Percentiles rank a stretch among this genome's conserved stretches.
Evolutionary conservation across 139 green algal genomes (phyloP).

Genomic region (Tetraselmis striata): DNA sequence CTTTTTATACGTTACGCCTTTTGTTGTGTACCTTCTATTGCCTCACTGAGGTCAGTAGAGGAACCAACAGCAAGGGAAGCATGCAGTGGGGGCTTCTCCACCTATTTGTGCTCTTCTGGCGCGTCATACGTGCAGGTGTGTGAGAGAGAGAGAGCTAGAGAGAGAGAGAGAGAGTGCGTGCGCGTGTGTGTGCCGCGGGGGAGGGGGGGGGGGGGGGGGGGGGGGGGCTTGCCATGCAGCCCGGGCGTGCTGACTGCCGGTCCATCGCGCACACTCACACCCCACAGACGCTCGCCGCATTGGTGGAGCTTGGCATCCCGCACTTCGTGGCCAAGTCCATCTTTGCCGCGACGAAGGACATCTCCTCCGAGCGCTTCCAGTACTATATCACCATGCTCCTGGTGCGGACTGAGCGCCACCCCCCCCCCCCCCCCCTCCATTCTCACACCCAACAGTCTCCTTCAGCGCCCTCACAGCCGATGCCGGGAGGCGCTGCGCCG

Average conservation of each 20-base stretch:
- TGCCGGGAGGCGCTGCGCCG: too few species aligned
- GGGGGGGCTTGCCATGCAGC: too few species aligned
- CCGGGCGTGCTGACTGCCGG: too few species aligned
- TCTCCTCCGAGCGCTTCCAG: slow-evolving; percentile 23
- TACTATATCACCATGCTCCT: slow-evolving; percentile 34
- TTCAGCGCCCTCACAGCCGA: too few species aligned
- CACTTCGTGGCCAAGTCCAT: slow-evolving; percentile 64
- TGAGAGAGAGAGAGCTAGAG: background rate
- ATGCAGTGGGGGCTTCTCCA: too few species aligned
- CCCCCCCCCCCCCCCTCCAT: background rate
- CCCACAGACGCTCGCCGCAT: background rate
- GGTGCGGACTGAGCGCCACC: slow-evolving; percentile 7
- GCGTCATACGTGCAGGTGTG: background rate
- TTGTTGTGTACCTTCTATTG: too few species aligned
- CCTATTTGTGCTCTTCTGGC: too few species aligned
- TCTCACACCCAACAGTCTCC: background rate
- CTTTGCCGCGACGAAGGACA: slow-evolving; percentile 41
- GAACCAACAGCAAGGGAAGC: too few species aligned
- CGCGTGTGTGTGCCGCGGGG: background rate
- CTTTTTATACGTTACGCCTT: too few species aligned
- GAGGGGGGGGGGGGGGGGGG: too few species aligned
- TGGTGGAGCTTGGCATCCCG: slow-evolving; percentile 67
- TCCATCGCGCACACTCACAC: too few species aligned
- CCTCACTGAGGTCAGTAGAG: too few species aligned
- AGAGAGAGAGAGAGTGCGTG: background rate